Evolutionary conservation across 441 rosid genomes (phyloP), one percentile per base, ranked within the genome.

Genomic region (Capsella rubella): DNA sequence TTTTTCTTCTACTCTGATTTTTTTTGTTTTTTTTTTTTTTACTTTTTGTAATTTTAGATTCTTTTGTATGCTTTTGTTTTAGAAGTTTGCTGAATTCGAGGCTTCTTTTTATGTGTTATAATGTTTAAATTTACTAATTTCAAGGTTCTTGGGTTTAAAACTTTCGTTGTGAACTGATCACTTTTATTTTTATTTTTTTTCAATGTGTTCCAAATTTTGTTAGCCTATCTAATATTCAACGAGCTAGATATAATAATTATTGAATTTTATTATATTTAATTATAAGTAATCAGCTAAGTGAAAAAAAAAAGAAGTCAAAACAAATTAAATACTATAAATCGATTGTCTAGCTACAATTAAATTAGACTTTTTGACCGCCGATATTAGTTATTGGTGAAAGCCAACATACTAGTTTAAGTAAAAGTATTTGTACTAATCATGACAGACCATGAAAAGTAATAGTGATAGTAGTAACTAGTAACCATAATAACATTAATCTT

Each of bases 41-140:
- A 46, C 3, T 34, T 74, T 21, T 28, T 57, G 45, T 57, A 60
- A 60, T 1, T 51, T 29, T 59, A 67, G 73, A 67, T 75, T 76
- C 40, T 57, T 71, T 64, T 71, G 73, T 42, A 56, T 52, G 74
- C n/a, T 57, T 62, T 53, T 61, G n/a, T 46, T 60, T 28, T 52
- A 63, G 60, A 55, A 69, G 60, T 63, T 76, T 47, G 66, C 60
- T 76, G 71, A 76, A 46, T 37, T 46, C 56, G 70, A 62, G 35
- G 46, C 50, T 69, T 62, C 6, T 69, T 56, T 35, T 56, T 35
- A 21, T 76, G 65, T 75, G 65, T 62, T 66, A 52, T 50, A 37
- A 13, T 51, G 58, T 35, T 35, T 69, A 62, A 21, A 69, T 69
- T 45, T 62, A 65, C 72, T 73, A 58, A 65, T 73, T 65, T 57